Percentiles rank a stretch among this genome's conserved stretches.
Evolutionary conservation across 1,139 yeast genomes (phyloP).

Genomic region (Taiozyma onychis): DNA sequence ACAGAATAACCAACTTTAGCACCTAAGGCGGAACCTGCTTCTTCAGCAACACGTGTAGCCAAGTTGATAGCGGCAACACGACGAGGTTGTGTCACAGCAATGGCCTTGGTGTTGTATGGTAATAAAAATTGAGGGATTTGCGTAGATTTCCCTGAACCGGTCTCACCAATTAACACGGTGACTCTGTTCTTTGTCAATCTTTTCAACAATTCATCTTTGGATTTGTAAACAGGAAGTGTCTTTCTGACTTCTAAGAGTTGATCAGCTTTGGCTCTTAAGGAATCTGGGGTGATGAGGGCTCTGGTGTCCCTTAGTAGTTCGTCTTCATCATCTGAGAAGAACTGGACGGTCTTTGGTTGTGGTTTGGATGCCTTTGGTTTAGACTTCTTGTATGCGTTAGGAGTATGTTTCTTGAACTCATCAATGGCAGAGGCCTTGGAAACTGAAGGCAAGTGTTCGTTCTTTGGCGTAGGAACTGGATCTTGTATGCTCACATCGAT

Average conservation of each 20-base stretch:
- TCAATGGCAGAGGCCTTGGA: not conserved
- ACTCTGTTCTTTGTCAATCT: slow-evolving; percentile 56
- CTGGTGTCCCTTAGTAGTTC: slow-evolving; percentile 15
- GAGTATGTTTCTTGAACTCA: not conserved
- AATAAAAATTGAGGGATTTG: slow-evolving; percentile 91
- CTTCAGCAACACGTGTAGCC: slow-evolving; percentile 91
- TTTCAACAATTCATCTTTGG: slow-evolving; percentile 55
- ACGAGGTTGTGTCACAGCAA: slow-evolving; percentile 96
- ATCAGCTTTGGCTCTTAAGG: slow-evolving; percentile 37
- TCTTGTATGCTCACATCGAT: not conserved
- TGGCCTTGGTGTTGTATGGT: slow-evolving; percentile 43
- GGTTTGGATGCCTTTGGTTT: not conserved
- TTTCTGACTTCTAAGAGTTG: slow-evolving; percentile 47
- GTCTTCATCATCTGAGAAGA: slow-evolving; percentile 33
- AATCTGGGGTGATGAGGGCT: slow-evolving; percentile 5
- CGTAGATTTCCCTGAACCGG: slow-evolving; percentile 98
- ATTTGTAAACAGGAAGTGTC: slow-evolving; percentile 71
- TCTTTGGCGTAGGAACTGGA: not conserved
- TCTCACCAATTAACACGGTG: slow-evolving; percentile 85
- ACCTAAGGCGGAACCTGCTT: slow-evolving; percentile 73
- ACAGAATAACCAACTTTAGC: slow-evolving; percentile 91
- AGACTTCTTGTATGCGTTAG: not conserved
- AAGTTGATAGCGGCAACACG: slow-evolving; percentile 95
- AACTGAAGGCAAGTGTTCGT: not conserved
- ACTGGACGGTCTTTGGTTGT: slow-evolving; percentile 17